Evolutionary conservation across 164 flowering plant genomes (phyloP).

Genomic region (Vitis rupestris): DNA sequence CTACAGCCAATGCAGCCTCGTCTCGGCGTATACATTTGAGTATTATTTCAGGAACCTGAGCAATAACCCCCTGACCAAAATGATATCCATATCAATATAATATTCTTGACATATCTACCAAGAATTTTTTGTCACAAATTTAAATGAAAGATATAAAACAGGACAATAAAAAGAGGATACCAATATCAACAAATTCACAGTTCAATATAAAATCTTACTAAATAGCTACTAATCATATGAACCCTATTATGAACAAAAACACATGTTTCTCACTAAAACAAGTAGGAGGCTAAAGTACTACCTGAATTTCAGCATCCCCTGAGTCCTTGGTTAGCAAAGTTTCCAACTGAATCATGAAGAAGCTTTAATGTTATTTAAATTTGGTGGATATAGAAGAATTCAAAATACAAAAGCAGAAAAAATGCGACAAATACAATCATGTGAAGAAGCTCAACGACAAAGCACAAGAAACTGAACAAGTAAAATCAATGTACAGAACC

Average conservation of each 20-base stretch:
- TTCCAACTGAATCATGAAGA: conserved; percentile 62
- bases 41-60: conserved; percentile 88
- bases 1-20: conserved; percentile 95
- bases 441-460: too few relatives aligned
- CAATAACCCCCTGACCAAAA: conserved; percentile 53
- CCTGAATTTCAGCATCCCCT: conserved; percentile 86
- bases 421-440: neutral
- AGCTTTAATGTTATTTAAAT: too few relatives aligned
- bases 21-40: conserved; percentile 84
- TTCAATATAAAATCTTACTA: too few relatives aligned
- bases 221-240: too few relatives aligned
- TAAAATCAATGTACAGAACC: too few relatives aligned
- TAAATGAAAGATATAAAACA: too few relatives aligned
- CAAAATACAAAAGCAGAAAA: neutral
- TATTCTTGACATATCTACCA: too few relatives aligned
- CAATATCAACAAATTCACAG: too few relatives aligned
- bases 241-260: too few relatives aligned
- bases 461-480: too few relatives aligned
- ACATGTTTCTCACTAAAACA: neutral
- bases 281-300: conserved; percentile 17
- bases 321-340: conserved; percentile 51
- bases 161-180: too few relatives aligned
- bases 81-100: neutral
- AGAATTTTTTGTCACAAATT: too few relatives aligned
- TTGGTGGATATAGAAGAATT: neutral